Evolutionary conservation across 345 rosid species (phyloP).

Genomic region (Populus ilicifolia): DNA sequence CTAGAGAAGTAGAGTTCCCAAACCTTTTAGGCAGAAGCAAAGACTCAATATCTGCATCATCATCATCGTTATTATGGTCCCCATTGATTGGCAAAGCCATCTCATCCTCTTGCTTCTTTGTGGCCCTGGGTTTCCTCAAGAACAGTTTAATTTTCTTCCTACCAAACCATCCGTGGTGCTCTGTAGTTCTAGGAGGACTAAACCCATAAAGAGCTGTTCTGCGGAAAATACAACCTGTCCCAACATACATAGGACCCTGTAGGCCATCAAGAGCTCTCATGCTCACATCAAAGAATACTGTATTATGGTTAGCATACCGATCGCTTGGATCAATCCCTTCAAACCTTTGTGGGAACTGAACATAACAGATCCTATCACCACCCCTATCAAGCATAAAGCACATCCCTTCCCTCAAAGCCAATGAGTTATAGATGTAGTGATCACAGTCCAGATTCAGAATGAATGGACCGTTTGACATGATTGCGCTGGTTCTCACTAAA

Average conservation of each 20-base stretch:
- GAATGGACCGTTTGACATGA: slow-evolving; percentile 36
- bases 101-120: slow-evolving; percentile 56
- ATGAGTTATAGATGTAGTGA: slow-evolving; percentile 31
- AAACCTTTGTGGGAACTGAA: slow-evolving; percentile 36
- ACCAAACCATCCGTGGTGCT: slow-evolving; percentile 72
- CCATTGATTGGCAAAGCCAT: slow-evolving; percentile 38
- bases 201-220: slow-evolving; percentile 39
- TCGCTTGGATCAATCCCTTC: slow-evolving; percentile 38
- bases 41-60: slow-evolving; percentile 68
- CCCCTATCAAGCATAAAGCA: slow-evolving; percentile 38
- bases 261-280: slow-evolving; percentile 35
- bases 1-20: slow-evolving; percentile 59
- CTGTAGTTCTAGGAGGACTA: slow-evolving; percentile 71
- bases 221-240: slow-evolving; percentile 33
- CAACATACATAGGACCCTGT: slow-evolving; percentile 36
- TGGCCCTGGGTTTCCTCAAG: slow-evolving; percentile 43
- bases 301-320: slow-evolving; percentile 33
- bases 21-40: slow-evolving; percentile 61
- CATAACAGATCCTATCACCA: slow-evolving; percentile 30
- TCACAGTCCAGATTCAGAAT: slow-evolving; percentile 31
- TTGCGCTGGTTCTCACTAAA: slow-evolving; percentile 31
- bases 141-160: slow-evolving; percentile 54
- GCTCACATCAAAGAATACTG: slow-evolving; percentile 34
- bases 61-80: slow-evolving; percentile 35
- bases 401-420: slow-evolving; percentile 36